Percentiles rank a stretch among this genome's conserved stretches.
phyloP scores from a whole-genome alignment of 2,329 filamentous ascomycete species.

The Nectriaceae sp. region DNA sequence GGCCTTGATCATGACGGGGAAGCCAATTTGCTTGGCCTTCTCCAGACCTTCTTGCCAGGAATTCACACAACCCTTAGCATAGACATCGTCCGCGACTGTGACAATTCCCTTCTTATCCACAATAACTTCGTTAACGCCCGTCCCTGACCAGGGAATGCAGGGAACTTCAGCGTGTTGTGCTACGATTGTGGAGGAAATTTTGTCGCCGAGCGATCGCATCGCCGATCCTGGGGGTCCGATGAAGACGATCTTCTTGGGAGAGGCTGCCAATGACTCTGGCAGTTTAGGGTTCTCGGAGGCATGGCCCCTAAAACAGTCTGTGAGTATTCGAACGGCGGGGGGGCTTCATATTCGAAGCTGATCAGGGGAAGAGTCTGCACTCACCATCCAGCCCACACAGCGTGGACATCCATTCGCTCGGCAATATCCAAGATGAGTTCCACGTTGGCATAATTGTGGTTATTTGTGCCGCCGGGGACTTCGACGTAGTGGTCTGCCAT shows the following conservation, averaged over 20 bases:
- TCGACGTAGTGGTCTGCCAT: constrained; percentile 99
- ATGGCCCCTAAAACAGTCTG: constrained; percentile 69
- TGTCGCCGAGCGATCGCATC: constrained; percentile 98
- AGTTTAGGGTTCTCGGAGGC: constrained; percentile 98
- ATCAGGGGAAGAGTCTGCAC: too few relatives aligned
- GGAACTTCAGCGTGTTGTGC: constrained; percentile 95
- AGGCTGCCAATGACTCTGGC: constrained; percentile 92
- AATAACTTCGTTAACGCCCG: constrained; percentile 79
- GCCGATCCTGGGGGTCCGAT: constrained; percentile 97
- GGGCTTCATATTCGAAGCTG: too few relatives aligned
- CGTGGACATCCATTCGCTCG: constrained; percentile 97
- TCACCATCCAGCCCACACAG: constrained; percentile 98
- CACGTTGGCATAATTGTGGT: constrained; percentile 99
- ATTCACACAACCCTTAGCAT: constrained; percentile 87
- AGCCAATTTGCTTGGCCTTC: constrained; percentile 88
- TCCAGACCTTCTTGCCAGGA: constrained; percentile 87
- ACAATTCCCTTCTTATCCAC: constrained; percentile 85
- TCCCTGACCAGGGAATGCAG: constrained; percentile 99
- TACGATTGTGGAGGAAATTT: constrained; percentile 99
- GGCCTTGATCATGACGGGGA: constrained; percentile 99
- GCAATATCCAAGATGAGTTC: constrained; percentile 98
- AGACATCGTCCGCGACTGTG: constrained; percentile 83
- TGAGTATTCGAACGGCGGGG: constrained; percentile 8
- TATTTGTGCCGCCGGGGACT: constrained; percentile 97
- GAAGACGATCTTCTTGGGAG: constrained; percentile 98